Base-by-base conservation (phyloP, 2,329 filamentous ascomycete species). In the Scolecobasidium constrictum region DNA sequence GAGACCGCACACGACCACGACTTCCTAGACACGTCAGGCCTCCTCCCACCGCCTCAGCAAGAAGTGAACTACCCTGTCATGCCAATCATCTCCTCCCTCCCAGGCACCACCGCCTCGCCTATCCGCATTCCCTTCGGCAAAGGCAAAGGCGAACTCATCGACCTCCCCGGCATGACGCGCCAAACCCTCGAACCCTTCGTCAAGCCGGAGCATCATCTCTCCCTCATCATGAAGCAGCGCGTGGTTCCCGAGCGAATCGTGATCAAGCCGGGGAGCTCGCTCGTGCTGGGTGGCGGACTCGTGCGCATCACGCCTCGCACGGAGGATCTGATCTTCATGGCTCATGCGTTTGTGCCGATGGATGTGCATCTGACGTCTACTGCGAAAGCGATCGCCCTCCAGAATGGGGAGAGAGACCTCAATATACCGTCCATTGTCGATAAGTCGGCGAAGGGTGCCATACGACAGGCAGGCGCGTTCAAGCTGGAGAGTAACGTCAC, bases 31-130 rank as follows among this genome's bases (percentile, higher is more conserved):
- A 51, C 58, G 26, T 64, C 72, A 11, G 39, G 13, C 36, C 72
- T 94, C 22, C 73, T 96, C 0, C 90, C 90, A 0, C 87, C 88
- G 2, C 68, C 77, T 0, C 85, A 81, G 47, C 66, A 69, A 3
- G 86, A 87, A 53, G 78, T 75, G 2, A 72, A 81, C 40, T 96
- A 81, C 53, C 90, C 90, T 4, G 68, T 77, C 13, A 88, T 96
- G 74, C 90, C 90, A 1, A 64, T 93, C 9, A 83, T 94, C 2
- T 94, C 87, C 1, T 75, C 84, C 4, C 71, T 95, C 3, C 86
- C 92, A 0, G 92, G 93, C 7, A 98, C 92, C 0, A 98, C 92
- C 1, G 92, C 88, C 2, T 94, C 87, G 0, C 92, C 92, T 0
- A 96, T 98, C 51, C 81, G 92, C 20, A 78, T 96, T 15, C 86